Evolutionary conservation across 345 rosid species (phyloP).

Genomic region (Eucalyptus sp.): DNA sequence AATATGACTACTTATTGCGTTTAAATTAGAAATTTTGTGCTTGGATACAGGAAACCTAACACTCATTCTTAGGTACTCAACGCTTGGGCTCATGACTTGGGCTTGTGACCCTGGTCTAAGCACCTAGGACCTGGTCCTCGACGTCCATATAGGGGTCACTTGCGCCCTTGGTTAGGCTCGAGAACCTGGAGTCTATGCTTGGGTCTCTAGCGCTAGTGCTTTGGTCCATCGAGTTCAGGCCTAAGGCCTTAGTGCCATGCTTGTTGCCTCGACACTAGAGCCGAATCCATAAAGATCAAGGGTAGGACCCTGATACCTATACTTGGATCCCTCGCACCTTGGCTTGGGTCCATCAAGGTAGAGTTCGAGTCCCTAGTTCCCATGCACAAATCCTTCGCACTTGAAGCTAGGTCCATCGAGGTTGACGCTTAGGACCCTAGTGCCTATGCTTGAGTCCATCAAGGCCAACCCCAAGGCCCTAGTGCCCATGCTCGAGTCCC

Average conservation of each 20-base stretch:
- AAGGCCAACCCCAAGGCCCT: accelerated
- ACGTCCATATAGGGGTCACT: accelerated
- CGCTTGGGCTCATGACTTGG: too few species aligned
- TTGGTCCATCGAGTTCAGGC: neutral
- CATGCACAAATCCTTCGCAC: too few species aligned
- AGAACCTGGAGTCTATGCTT: too few species aligned
- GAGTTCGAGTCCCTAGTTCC: too few species aligned
- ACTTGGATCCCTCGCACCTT: too few species aligned
- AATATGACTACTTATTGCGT: neutral
- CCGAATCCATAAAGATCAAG: too few species aligned
- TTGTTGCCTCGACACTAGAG: too few species aligned
- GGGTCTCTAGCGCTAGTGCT: accelerated
- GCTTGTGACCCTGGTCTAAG: neutral
- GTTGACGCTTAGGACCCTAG: neutral
- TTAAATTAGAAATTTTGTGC: accelerated
- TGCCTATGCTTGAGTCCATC: neutral
- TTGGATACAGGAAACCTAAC: too few species aligned
- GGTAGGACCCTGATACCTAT: too few species aligned
- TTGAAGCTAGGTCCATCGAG: neutral
- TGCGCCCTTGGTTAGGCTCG: too few species aligned
- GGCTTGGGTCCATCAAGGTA: too few species aligned
- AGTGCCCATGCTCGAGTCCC: neutral
- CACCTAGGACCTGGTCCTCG: accelerated
- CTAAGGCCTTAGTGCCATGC: neutral
- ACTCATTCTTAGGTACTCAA: neutral